phyloP scores from a whole-genome alignment of 805 yeast species.

The Blastobotrys chiropterorum region DNA sequence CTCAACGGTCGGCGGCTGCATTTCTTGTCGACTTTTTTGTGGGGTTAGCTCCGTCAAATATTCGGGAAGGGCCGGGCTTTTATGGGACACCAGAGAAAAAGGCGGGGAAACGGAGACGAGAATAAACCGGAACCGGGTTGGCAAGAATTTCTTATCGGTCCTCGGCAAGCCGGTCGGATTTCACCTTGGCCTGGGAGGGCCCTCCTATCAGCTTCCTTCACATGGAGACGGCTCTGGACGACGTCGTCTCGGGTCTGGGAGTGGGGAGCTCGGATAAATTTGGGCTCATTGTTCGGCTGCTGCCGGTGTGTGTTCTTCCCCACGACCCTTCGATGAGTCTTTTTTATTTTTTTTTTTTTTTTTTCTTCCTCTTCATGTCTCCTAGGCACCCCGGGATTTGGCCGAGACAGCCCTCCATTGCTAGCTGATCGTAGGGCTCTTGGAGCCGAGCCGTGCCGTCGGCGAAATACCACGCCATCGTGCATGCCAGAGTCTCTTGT shows the following conservation, averaged over 20 bases:
- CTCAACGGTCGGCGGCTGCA: background rate
- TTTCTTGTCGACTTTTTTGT: background rate
- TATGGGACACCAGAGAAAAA: background rate
- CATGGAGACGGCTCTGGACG: background rate
- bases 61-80: background rate
- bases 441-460: no score
- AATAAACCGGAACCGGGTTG: background rate
- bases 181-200: background rate
- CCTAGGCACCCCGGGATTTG: no score
- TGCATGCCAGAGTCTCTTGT: no score
- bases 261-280: background rate
- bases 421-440: no score
- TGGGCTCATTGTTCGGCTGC: background rate
- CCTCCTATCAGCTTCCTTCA: no score
- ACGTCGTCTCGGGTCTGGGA: no score
- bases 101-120: background rate
- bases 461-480: no score
- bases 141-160: background rate
- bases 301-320: no score
- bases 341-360: no score
- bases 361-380: no score
- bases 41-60: background rate
- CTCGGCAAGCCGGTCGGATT: background rate
- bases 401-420: no score
- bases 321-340: no score